phyloP scores from a whole-genome alignment of 2,329 filamentous ascomycete species.

The Truncatella angustata region DNA sequence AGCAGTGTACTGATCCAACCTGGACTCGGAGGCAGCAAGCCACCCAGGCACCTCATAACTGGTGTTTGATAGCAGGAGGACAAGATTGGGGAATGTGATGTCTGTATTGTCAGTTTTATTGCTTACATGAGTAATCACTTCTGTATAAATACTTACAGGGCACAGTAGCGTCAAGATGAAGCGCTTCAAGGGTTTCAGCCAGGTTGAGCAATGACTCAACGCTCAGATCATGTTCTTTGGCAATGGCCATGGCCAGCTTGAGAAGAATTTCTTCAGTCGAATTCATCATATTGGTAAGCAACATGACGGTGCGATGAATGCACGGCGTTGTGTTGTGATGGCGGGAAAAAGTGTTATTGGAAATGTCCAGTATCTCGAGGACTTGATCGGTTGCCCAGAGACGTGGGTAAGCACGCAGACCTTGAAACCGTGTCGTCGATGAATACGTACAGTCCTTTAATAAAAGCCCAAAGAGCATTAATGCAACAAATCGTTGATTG shows the following conservation, averaged over 20 bases:
- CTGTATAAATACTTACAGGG: neutral
- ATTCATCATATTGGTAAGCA: neutral
- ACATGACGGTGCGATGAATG: neutral
- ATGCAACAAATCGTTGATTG: too few species aligned
- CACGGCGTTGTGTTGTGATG: neutral
- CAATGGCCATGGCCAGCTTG: neutral
- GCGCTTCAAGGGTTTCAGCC: neutral
- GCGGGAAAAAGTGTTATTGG: too few species aligned
- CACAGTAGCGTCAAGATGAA: neutral
- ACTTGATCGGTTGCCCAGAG: too few species aligned
- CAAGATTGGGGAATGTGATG: constrained; percentile 1
- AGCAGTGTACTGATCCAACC: neutral
- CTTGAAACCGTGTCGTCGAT: too few species aligned
- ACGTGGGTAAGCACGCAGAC: too few species aligned
- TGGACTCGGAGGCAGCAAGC: neutral
- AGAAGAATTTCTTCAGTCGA: neutral
- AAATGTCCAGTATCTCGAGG: too few species aligned
- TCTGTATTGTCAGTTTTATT: neutral
- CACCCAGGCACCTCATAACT: constrained; percentile 4
- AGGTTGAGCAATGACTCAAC: neutral
- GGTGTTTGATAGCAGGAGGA: neutral
- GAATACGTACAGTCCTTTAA: too few species aligned
- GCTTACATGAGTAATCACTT: neutral
- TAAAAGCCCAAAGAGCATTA: too few species aligned
- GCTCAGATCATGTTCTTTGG: neutral